Conservation (phyloP, 257 asterid genomes). For the Nicotiana benthamiana region DNA sequence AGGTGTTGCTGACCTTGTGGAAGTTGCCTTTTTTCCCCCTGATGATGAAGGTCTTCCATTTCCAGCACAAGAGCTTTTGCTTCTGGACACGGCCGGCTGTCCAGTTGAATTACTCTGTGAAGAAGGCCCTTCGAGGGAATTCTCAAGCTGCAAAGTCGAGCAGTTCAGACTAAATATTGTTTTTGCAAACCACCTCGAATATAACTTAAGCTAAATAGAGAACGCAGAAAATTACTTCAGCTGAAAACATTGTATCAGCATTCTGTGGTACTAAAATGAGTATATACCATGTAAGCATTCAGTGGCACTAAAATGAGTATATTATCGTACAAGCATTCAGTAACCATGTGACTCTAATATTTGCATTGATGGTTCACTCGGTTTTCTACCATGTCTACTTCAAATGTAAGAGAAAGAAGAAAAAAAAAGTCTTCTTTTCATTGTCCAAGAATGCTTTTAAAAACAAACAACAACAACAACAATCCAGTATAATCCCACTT, state of each 20-base stretch:
- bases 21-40: conserved; percentile 27
- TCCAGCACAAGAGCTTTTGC: conserved; percentile 16
- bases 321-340: neutral
- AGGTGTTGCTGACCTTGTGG: conserved; percentile 47
- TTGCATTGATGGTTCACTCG: no score
- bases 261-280: neutral
- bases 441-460: no score
- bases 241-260: neutral
- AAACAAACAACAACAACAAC: no score
- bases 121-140: conserved; percentile 18
- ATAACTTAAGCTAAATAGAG: neutral
- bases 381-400: no score
- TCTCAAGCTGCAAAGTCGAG: conserved; percentile 37
- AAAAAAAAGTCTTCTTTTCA: no score
- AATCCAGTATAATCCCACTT: no score
- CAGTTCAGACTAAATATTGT: neutral
- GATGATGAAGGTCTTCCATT: conserved; percentile 38
- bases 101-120: conserved; percentile 12
- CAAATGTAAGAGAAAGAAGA: no score
- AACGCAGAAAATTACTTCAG: neutral
- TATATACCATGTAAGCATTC: neutral
- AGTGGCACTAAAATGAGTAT: neutral
- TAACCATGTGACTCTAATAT: no score
- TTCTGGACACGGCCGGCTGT: conserved; percentile 13
- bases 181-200: neutral